phyloP scores from a whole-genome alignment of 2,329 filamentous ascomycete species.

The Sporothrix dimorphospora region DNA sequence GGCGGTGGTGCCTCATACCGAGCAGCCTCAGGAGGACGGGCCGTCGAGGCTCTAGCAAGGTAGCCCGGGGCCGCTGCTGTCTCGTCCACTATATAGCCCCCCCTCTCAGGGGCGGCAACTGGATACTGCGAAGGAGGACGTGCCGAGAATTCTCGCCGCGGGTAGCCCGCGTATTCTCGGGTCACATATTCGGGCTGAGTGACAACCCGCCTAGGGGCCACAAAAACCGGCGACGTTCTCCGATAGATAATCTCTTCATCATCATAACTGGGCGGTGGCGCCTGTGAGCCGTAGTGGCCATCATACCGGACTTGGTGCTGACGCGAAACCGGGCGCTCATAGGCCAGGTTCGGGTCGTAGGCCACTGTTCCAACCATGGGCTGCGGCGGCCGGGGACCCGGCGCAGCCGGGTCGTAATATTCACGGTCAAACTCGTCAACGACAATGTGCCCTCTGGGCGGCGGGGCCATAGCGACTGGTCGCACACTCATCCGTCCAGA shows the following conservation, averaged over 20 bases:
- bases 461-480: constrained; percentile 51
- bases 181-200: constrained; percentile 63
- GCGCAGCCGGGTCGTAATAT: constrained; percentile 62
- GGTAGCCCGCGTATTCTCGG: constrained; percentile 56
- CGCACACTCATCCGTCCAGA: constrained; percentile 51
- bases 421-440: constrained; percentile 83
- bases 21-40: constrained; percentile 50
- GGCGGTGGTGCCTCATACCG: constrained; percentile 35
- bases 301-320: constrained; percentile 3
- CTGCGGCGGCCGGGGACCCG: neutral
- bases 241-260: constrained; percentile 57
- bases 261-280: constrained; percentile 51
- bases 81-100: constrained; percentile 31
- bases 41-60: constrained; percentile 57
- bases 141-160: constrained; percentile 61
- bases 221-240: constrained; percentile 53
- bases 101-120: neutral
- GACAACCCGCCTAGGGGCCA: constrained; percentile 57
- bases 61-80: constrained; percentile 55
- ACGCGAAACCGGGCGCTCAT: constrained; percentile 58
- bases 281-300: constrained; percentile 55
- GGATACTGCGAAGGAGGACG: constrained; percentile 45
- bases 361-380: constrained; percentile 1
- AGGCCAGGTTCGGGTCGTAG: constrained; percentile 47
- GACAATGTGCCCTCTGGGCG: constrained; percentile 65